phyloP scores from a whole-genome alignment of 176 grass and related monocot genomes.

The Microstegium vimineum region DNA sequence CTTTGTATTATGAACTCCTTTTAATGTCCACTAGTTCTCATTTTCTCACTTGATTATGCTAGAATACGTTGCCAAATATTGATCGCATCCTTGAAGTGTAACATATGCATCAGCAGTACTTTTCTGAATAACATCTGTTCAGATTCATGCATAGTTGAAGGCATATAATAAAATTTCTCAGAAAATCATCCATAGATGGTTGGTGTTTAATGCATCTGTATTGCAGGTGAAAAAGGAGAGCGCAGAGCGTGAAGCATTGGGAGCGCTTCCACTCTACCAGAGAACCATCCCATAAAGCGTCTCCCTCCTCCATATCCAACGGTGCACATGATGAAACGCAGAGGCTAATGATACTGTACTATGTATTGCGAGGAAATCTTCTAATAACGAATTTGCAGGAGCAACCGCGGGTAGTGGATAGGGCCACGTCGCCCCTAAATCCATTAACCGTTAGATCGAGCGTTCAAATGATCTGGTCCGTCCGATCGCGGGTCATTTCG shows the following conservation, averaged over 20 bases:
- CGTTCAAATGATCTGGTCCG: too few relatives aligned
- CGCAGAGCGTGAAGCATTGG: constrained; percentile 67
- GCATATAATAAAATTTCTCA: background rate
- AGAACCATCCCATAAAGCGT: constrained; percentile 56
- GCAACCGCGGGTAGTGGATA: too few relatives aligned
- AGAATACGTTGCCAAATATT: background rate
- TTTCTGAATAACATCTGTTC: background rate
- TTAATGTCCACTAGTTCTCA: constrained; percentile 4
- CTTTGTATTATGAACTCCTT: background rate
- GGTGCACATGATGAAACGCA: constrained; percentile 33
- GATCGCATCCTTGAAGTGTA: constrained; percentile 1
- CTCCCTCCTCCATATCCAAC: background rate
- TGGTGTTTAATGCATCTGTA: background rate
- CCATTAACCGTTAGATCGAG: too few relatives aligned
- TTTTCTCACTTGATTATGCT: background rate
- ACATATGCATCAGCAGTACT: background rate
- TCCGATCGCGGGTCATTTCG: too few relatives aligned
- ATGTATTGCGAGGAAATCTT: background rate
- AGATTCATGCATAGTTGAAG: background rate
- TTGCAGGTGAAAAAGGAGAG: constrained; percentile 74
- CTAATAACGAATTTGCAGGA: too few relatives aligned
- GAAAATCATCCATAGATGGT: background rate
- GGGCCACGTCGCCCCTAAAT: too few relatives aligned
- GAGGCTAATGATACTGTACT: background rate
- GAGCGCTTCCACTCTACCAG: constrained; percentile 80